A percentile compares a stretch with the other conserved stretches of the same genome.
These are phyloP conservation scores for Canna indica DNA, from an alignment of 176 grass and related monocot species.

Conservation along the genomic window DNA sequence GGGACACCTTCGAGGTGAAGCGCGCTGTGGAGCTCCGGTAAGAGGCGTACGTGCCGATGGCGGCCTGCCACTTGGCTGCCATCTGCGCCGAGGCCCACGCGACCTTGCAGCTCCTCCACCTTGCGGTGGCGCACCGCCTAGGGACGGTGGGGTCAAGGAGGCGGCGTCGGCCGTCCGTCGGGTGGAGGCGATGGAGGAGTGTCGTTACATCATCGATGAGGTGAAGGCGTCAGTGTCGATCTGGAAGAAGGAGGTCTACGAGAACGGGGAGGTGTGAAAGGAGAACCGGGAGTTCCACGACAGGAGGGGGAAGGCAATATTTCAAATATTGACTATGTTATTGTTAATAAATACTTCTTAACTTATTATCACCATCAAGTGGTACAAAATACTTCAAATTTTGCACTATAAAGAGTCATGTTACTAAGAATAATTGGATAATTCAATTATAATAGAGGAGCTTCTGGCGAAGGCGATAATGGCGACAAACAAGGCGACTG, in stretches of 20 bases:
- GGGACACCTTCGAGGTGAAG: constrained; percentile 88
- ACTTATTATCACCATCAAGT: too few relatives aligned
- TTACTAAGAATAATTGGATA: too few relatives aligned
- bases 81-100: constrained; percentile 46
- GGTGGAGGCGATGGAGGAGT: constrained; percentile 71
- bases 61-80: constrained; percentile 35
- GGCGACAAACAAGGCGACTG: too few relatives aligned
- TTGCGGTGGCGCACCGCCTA: constrained; percentile 70
- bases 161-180: constrained; percentile 74
- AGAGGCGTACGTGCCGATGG: constrained; percentile 81
- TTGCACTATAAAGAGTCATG: too few relatives aligned
- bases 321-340: too few relatives aligned
- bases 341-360: too few relatives aligned
- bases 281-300: constrained; percentile 87
- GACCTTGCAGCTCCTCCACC: constrained; percentile 34
- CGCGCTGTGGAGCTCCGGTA: constrained; percentile 86
- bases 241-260: constrained; percentile 98
- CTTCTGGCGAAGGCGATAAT: too few relatives aligned
- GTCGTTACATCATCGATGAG: too few relatives aligned
- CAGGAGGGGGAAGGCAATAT: too few relatives aligned
- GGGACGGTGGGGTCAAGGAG: constrained; percentile 44
- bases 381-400: too few relatives aligned
- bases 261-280: constrained; percentile 97
- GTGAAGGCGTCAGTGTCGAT: too few relatives aligned
- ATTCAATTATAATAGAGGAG: too few relatives aligned